These are phyloP conservation scores for Suillus bovinus DNA, from an alignment of 768 basidiomycete species.

Conservation along the genomic window DNA sequence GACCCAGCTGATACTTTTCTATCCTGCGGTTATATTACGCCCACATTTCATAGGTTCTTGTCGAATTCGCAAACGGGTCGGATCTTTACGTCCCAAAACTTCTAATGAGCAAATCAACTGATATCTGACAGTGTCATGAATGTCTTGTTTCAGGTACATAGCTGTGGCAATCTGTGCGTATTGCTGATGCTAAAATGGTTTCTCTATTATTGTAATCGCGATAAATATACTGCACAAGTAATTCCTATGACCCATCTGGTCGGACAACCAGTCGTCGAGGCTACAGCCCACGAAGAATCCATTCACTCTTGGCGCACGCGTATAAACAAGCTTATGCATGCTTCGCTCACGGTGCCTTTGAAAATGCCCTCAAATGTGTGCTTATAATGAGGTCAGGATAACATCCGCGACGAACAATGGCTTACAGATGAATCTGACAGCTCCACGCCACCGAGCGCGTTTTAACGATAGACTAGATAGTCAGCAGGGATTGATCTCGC, in stretches of 20 bases:
- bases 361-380: neutral
- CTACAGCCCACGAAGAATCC: neutral
- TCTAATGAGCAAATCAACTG: too few relatives aligned
- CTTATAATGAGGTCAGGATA: neutral
- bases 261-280: too few relatives aligned
- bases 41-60: too few relatives aligned
- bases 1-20: neutral
- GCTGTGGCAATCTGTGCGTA: neutral
- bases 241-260: too few relatives aligned
- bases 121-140: too few relatives aligned
- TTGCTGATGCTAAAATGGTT: neutral
- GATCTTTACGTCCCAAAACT: conserved; percentile 1
- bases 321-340: neutral
- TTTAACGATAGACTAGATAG: neutral
- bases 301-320: neutral
- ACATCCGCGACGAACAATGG: too few relatives aligned
- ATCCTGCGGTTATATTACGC: neutral
- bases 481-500: neutral
- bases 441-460: neutral
- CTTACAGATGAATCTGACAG: too few relatives aligned
- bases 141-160: neutral
- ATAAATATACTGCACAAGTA: neutral
- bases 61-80: neutral
- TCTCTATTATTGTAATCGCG: neutral
- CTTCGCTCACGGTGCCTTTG: neutral